Conservation (phyloP, 2,329 filamentous ascomycete species). For the Penicillium sp. region DNA sequence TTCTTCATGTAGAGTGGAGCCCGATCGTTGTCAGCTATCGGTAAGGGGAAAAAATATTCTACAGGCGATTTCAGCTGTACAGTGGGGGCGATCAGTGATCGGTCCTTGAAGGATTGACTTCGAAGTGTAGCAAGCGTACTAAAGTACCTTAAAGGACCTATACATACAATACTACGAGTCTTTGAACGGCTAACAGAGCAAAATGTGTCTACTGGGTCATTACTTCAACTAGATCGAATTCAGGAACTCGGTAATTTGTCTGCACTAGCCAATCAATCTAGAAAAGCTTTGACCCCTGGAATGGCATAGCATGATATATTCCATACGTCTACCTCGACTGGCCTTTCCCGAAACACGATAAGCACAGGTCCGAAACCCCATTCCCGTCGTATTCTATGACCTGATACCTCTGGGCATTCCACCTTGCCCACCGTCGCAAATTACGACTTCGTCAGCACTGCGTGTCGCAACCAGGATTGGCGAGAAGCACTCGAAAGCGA, state of each 20-base stretch:
- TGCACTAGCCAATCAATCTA: not conserved
- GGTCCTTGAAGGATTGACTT: not conserved
- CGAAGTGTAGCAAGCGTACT: not conserved
- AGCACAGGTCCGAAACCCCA: not conserved
- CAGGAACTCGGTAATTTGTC: not conserved
- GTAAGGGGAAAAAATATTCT: constrained; percentile 1
- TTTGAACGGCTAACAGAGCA: not conserved
- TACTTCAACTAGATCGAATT: not conserved
- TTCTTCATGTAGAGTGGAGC: constrained; percentile 14
- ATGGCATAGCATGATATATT: not conserved
- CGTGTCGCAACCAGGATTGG: constrained; percentile 14
- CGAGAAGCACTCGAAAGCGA: not conserved
- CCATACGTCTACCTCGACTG: not conserved
- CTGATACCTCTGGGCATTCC: not conserved
- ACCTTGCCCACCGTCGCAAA: constrained; percentile 7
- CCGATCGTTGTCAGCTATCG: constrained; percentile 4
- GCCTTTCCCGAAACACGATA: not conserved
- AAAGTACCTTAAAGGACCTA: not conserved
- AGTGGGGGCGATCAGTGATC: not conserved
- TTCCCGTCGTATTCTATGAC: not conserved
- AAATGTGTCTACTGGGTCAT: not conserved
- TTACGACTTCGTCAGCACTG: constrained; percentile 22
- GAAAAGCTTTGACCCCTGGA: constrained; percentile 1
- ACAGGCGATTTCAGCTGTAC: not conserved
- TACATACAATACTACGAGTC: not conserved